Percentiles rank a stretch among this genome's conserved stretches.
These are phyloP conservation scores for Flaveria floridana DNA, from an alignment of 140 eudicot species.

Conservation along the genomic window DNA sequence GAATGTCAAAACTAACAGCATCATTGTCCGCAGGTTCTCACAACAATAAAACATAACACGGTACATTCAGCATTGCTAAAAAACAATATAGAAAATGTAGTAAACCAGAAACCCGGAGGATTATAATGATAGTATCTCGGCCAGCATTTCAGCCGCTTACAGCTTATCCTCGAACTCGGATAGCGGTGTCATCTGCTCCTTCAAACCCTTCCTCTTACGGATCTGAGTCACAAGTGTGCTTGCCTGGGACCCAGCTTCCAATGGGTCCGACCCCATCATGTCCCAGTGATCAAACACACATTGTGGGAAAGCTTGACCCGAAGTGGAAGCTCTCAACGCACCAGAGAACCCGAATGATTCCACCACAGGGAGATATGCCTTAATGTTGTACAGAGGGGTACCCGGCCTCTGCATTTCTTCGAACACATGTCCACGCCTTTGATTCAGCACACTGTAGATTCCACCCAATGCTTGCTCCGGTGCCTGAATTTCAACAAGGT, in stretches of 20 bases:
- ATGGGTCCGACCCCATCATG: constrained; percentile 68
- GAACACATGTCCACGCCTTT: constrained; percentile 74
- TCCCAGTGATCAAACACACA: constrained; percentile 92
- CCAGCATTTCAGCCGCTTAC: constrained; percentile 30
- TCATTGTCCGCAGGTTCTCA: constrained; percentile 14
- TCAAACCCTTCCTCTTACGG: constrained; percentile 86
- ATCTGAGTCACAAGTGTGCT: constrained; percentile 48
- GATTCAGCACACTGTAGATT: constrained; percentile 75
- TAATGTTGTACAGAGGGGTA: constrained; percentile 75
- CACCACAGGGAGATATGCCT: constrained; percentile 72
- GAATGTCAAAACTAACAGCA: constrained; percentile 37
- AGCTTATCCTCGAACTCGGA: constrained; percentile 82
- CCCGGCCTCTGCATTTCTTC: constrained; percentile 89
- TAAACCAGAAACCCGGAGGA: constrained; percentile 1
- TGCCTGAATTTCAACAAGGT: constrained; percentile 78
- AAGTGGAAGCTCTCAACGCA: constrained; percentile 68
- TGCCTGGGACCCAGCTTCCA: constrained; percentile 58
- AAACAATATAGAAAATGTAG: constrained; percentile 28
- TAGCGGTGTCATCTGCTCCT: constrained; percentile 76
- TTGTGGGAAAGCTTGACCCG: constrained; percentile 86
- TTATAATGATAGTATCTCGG: background rate
- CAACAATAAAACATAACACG: constrained; percentile 22
- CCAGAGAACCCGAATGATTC: constrained; percentile 72
- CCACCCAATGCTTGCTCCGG: constrained; percentile 85
- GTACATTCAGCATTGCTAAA: constrained; percentile 17